Base-by-base conservation (phyloP, 2,329 filamentous ascomycete species). In the Nigrospora oryzae region DNA sequence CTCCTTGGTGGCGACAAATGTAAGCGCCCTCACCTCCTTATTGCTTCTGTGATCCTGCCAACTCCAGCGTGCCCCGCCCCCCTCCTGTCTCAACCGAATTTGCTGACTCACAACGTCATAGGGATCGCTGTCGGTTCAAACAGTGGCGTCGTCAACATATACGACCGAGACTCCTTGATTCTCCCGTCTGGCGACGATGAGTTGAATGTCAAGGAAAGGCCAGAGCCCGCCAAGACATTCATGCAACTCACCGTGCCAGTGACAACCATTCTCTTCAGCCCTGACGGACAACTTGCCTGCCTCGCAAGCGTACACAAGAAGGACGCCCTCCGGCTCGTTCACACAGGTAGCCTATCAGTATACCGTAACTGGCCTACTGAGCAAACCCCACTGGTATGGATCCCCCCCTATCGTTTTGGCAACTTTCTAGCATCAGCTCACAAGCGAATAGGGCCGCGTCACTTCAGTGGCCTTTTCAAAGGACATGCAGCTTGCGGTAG, bases 351-450 rank as follows among this genome's bases (percentile, higher is more conserved):
- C 54, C 95, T 89, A 63, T 95, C 89, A 2, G 88, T 97, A 16
- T 98, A 93, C 73, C 82, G 84, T 57, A 98, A 98, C 66, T 98
- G 93, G 93, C 93, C 93, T 19, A 98, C 91, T 44, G 79, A 82
- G 51, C 83, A 86, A 62, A 98, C 93, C 46, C 89, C 90, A 1
- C 66, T 98, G 49, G 23, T 28, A 28, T 28, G 23, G 23, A 4
- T 28, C 7, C 23, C 10, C 23, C 23, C 23, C 23, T 2, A 10
- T 2, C 5, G 23, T 7, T 28, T 28, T 28, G 23, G 8, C 23
- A 28, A 7, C 8, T 28, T 28, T 28, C 23, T 10, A 28, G 23
- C 23, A 10, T 28, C 5, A 7, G 23, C 23, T 28, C 2, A 28
- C 23, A 28, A 2, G 5, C 23, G 10, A 6, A 28, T 28, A 28